Percentiles rank a stretch among this genome's conserved stretches.
Conservation (phyloP, 2,329 filamentous ascomycete genomes). For the Claviceps digitariae region DNA sequence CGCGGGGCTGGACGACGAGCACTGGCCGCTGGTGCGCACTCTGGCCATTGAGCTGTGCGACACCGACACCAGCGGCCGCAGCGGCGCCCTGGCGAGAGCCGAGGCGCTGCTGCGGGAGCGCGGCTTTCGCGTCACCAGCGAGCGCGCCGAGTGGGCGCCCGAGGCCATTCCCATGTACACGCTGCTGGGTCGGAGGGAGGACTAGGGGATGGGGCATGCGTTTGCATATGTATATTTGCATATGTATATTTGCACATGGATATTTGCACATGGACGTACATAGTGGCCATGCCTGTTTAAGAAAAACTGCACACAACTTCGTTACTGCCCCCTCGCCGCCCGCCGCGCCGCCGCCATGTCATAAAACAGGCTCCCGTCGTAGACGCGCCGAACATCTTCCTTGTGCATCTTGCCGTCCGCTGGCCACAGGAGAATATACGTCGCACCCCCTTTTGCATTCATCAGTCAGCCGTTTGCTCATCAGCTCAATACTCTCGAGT, state of each 20-base stretch:
- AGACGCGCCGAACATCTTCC: slow-evolving; percentile 29
- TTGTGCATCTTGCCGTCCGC: slow-evolving; percentile 42
- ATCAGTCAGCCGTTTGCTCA: too few relatives aligned
- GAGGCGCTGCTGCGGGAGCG: slow-evolving; percentile 9
- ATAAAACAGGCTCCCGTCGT: slow-evolving; percentile 12
- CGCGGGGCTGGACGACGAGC: slow-evolving; percentile 10
- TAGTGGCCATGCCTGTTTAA: too few relatives aligned
- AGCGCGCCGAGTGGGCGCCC: slow-evolving; percentile 4
- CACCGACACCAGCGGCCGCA: neutral
- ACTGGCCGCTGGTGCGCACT: slow-evolving; percentile 11
- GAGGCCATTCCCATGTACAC: neutral
- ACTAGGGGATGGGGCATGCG: neutral
- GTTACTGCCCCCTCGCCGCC: neutral
- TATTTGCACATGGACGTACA: too few relatives aligned
- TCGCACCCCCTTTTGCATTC: slow-evolving; percentile 13
- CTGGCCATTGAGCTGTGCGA: slow-evolving; percentile 12
- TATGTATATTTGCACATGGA: neutral
- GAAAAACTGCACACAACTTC: too few relatives aligned
- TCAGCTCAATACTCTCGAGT: too few relatives aligned
- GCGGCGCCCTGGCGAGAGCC: slow-evolving; percentile 4
- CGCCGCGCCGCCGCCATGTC: slow-evolving; percentile 3
- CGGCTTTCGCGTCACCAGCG: slow-evolving; percentile 9
- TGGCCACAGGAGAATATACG: slow-evolving; percentile 37
- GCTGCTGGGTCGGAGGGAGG: neutral
- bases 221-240: too few relatives aligned